Percentiles rank a stretch among this genome's conserved stretches.
phyloP scores from a whole-genome alignment of 352 stramenopile species.

The Globisporangium heterothallicum region DNA sequence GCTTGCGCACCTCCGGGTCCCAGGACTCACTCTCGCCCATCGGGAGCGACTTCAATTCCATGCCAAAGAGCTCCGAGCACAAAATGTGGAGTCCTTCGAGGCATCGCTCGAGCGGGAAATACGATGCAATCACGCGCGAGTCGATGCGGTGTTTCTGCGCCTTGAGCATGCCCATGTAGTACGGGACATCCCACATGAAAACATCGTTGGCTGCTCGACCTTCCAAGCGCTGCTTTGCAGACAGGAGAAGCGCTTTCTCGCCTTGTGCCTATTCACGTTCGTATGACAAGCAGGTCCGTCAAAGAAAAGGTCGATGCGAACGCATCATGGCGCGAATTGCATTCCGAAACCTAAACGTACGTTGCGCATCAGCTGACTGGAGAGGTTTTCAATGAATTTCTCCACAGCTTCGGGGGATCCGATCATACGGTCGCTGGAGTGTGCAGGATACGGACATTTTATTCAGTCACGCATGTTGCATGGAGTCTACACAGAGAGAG shows the following conservation, averaged over 20 bases:
- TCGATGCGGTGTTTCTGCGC: constrained; percentile 67
- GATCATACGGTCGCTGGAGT: constrained; percentile 86
- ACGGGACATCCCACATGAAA: constrained; percentile 93
- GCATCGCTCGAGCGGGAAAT: constrained; percentile 91
- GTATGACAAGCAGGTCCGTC: not conserved
- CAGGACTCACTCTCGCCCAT: constrained; percentile 86
- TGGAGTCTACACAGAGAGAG: not conserved
- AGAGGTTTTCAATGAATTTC: constrained; percentile 57
- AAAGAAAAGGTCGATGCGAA: not conserved
- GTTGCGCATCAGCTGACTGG: constrained; percentile 66
- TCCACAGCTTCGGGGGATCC: constrained; percentile 59
- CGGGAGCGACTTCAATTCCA: constrained; percentile 75
- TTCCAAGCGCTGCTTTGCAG: constrained; percentile 63
- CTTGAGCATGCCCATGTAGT: constrained; percentile 90
- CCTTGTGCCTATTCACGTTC: constrained; percentile 27
- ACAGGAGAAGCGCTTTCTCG: constrained; percentile 54
- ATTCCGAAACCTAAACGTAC: constrained; percentile 18
- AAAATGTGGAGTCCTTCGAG: constrained; percentile 88
- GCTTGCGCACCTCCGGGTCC: constrained; percentile 86
- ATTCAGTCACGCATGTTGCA: not conserved
- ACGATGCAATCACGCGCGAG: constrained; percentile 73
- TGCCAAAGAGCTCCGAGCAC: constrained; percentile 87
- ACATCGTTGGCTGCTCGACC: constrained; percentile 37
- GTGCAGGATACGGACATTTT: not conserved
- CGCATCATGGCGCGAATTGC: too few species aligned